A percentile compares a stretch with the other conserved stretches of the same genome.
These are phyloP conservation scores for Botrytis byssoidea DNA, from an alignment of 2,329 filamentous ascomycete genomes.

Conservation along the genomic window DNA sequence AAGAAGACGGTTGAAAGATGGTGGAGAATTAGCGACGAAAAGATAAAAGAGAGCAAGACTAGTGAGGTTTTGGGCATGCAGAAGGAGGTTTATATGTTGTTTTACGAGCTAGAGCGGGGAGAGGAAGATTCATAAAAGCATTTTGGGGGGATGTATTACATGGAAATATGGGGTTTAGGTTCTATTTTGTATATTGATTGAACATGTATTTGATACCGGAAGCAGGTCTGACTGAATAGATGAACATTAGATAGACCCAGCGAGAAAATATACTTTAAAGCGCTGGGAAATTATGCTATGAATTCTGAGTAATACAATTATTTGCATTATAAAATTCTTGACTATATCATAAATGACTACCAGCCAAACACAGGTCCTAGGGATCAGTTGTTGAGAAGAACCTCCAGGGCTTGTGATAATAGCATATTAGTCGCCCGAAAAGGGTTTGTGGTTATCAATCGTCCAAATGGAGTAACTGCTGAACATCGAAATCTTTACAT, in stretches of 20 bases:
- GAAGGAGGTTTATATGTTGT: constrained; percentile 90
- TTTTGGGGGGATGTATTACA: not conserved
- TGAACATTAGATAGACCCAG: not conserved
- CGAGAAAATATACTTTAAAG: not conserved
- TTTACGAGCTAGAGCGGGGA: constrained; percentile 73
- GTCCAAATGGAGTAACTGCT: not conserved
- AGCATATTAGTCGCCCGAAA: not conserved
- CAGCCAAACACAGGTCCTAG: not conserved
- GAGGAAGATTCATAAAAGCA: constrained; percentile 25
- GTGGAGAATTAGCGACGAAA: constrained; percentile 99
- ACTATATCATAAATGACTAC: not conserved
- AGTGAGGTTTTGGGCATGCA: constrained; percentile 90
- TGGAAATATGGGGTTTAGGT: not conserved
- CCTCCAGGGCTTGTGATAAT: not conserved
- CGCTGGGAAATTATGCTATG: not conserved
- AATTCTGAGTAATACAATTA: not conserved
- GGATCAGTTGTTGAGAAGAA: not conserved
- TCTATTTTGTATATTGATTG: constrained; percentile 8
- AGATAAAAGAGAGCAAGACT: constrained; percentile 91
- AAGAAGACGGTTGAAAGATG: constrained; percentile 70
- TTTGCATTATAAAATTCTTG: not conserved
- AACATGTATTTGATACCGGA: constrained; percentile 15
- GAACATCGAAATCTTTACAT: not conserved
- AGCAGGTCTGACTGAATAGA: not conserved
- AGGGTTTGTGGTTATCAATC: not conserved